Conservation (phyloP, 108 stramenopile genomes). For the Stephanodiscus minutulus region DNA sequence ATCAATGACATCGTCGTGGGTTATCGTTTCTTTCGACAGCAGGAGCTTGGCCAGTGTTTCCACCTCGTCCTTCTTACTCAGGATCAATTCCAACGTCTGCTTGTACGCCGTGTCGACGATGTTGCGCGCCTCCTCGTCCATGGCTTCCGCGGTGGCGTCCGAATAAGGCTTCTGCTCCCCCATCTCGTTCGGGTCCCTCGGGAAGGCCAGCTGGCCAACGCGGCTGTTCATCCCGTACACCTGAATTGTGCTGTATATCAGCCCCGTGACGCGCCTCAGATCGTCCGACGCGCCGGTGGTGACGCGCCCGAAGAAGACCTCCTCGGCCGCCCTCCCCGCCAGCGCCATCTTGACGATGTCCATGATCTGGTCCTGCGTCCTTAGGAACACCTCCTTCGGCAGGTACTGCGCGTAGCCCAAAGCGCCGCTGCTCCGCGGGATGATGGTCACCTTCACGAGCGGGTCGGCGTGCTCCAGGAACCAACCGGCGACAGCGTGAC, state of each 20-base stretch:
- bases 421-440: constrained; percentile 90
- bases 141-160: constrained; percentile 92
- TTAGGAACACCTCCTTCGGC: constrained; percentile 90
- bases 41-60: constrained; percentile 84
- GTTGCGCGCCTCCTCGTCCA: constrained; percentile 93
- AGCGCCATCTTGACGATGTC: constrained; percentile 97
- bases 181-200: constrained; percentile 71
- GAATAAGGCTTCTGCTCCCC: constrained; percentile 91
- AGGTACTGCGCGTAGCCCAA: constrained; percentile 97
- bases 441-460: constrained; percentile 95
- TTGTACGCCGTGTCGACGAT: constrained; percentile 92
- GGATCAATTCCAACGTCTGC: constrained; percentile 79
- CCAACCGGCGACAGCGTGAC: constrained; percentile 96
- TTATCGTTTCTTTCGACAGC: constrained; percentile 96
- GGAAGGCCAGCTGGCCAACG: constrained; percentile 94
- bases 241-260: constrained; percentile 93
- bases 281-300: constrained; percentile 97
- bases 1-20: constrained; percentile 92
- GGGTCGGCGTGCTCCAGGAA: constrained; percentile 97
- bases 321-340: constrained; percentile 93
- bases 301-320: constrained; percentile 92
- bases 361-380: constrained; percentile 89
- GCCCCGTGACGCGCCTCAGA: constrained; percentile 89
- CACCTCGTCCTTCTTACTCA: constrained; percentile 79
- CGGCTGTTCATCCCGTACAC: constrained; percentile 95